Base-by-base conservation (phyloP, 805 yeast genomes). In the Sugiyamaella smithiae region DNA sequence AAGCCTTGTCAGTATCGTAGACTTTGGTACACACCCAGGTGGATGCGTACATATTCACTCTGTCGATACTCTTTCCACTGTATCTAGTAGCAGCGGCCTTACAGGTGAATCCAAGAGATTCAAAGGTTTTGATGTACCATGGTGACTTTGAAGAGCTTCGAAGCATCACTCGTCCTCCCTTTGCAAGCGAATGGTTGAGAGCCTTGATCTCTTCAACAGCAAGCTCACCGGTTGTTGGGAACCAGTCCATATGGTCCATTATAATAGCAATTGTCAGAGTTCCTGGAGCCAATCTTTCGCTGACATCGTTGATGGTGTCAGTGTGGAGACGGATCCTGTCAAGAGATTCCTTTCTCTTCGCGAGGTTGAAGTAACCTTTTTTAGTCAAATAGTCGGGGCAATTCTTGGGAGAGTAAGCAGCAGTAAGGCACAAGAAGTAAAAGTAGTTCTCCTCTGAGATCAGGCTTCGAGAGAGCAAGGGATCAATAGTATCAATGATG, bases 191-290 rank as follows among this genome's bases (percentile, higher is more conserved):
- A 43, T 74, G 71, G 62, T 74, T 73, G 40, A 87, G 70, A 0
- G 88, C 86, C 28, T 71, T 62, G 54, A 87, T 81, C 64, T 87
- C 95, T 38, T 74, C 72, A 41, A 74, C 68, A 9, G 88, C 90
- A 9, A 36, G 45, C 2, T 60, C 59, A 6, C 83, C 84, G 12
- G 71, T 63, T 31, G 86, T 82, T 57, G 82, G 82, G 62, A 86
- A 86, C 95, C 95, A 86, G 67, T 87, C 95, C 93, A 87, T 85
- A 65, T 86, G 95, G 66, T 86, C 95, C 95, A 86, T 86, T 46
- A 86, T 84, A 36, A 86, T 78, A 26, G 91, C 91, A 57, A 83
- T 81, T 3, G 90, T 81, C 38, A 86, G 73, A 8, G 88, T 77
- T 48, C 77, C 75, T 43, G 75, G 70, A 22, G 81, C 71, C 46